These are phyloP conservation scores for Skeletonema costatum DNA, from an alignment of 108 stramenopile genomes.

Conservation along the genomic window DNA sequence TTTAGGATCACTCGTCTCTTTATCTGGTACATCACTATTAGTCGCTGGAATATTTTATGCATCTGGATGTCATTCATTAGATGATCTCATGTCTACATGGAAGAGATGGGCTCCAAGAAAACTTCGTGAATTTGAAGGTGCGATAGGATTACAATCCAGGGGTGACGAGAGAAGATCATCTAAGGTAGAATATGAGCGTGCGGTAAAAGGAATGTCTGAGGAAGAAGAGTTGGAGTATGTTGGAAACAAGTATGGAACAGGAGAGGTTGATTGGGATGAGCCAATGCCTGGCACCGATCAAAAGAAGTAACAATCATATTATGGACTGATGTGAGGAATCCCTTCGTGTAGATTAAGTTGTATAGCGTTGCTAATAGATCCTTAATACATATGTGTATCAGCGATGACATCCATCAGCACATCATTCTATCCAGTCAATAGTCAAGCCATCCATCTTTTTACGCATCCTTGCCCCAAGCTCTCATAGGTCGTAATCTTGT, in stretches of 20 bases:
- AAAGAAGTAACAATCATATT: conserved; percentile 5
- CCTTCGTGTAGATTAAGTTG: not conserved
- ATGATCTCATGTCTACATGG: conserved; percentile 55
- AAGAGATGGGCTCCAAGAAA: conserved; percentile 49
- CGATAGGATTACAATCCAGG: conserved; percentile 42
- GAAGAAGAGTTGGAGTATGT: conserved; percentile 75
- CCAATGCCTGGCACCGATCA: not conserved
- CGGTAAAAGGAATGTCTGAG: conserved; percentile 69
- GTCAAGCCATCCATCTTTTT: conserved; percentile 8
- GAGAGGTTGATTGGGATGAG: conserved; percentile 42
- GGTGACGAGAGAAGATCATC: conserved; percentile 33
- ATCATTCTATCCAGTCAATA: not conserved
- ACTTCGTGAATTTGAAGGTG: conserved; percentile 39
- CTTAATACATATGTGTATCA: not conserved
- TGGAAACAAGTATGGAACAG: conserved; percentile 50
- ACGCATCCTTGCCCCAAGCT: conserved; percentile 42
- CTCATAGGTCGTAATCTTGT: conserved; percentile 81
- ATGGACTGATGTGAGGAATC: not conserved
- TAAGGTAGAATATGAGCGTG: conserved; percentile 39
- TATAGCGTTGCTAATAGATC: not conserved
- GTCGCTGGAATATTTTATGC: conserved; percentile 43
- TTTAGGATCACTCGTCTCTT: conserved; percentile 42
- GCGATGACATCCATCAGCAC: not conserved
- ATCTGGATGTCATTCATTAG: conserved; percentile 53
- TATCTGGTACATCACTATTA: conserved; percentile 41